A percentile compares a stretch with the other conserved stretches of the same genome.
Conservation (phyloP, 2,329 filamentous ascomycete species). For the Chlorencoelia australis region DNA sequence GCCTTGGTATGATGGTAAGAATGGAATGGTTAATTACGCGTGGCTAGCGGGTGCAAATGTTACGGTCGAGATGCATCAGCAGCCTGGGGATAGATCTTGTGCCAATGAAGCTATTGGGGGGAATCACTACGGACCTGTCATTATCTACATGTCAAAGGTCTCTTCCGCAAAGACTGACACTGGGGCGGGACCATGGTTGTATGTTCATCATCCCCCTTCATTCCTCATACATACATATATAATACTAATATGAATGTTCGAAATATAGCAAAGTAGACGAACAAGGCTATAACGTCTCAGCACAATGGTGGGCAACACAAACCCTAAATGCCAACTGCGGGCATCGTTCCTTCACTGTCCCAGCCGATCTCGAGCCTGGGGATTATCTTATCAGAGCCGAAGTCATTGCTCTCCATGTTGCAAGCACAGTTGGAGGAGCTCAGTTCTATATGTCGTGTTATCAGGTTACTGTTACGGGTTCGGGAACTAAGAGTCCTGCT, state of each 20-base stretch:
- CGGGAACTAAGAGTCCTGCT: background rate
- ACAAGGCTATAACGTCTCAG: conserved; percentile 14
- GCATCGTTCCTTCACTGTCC: conserved; percentile 40
- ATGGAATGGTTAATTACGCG: too few species aligned
- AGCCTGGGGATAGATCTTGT: conserved; percentile 37
- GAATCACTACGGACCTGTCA: conserved; percentile 43
- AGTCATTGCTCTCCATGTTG: conserved; percentile 43
- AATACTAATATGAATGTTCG: too few species aligned
- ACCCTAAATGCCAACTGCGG: conserved; percentile 31
- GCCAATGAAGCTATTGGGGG: conserved; percentile 41
- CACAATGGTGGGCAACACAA: conserved; percentile 14
- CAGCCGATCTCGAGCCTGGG: conserved; percentile 40
- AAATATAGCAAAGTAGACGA: conserved; percentile 18
- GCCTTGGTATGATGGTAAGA: too few species aligned
- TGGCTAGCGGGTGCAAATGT: conserved; percentile 33
- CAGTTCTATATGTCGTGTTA: conserved; percentile 32
- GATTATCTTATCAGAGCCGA: conserved; percentile 46
- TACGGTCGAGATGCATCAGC: conserved; percentile 49
- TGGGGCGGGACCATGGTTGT: conserved; percentile 21
- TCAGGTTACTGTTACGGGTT: conserved; percentile 3
- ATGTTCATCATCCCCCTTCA: too few species aligned
- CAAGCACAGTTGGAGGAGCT: conserved; percentile 29
- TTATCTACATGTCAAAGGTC: conserved; percentile 42
- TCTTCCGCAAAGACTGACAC: conserved; percentile 36
- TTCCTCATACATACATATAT: too few species aligned